Conservation (phyloP, 495 filamentous ascomycete species). For the Annulohypoxylon bovei region DNA sequence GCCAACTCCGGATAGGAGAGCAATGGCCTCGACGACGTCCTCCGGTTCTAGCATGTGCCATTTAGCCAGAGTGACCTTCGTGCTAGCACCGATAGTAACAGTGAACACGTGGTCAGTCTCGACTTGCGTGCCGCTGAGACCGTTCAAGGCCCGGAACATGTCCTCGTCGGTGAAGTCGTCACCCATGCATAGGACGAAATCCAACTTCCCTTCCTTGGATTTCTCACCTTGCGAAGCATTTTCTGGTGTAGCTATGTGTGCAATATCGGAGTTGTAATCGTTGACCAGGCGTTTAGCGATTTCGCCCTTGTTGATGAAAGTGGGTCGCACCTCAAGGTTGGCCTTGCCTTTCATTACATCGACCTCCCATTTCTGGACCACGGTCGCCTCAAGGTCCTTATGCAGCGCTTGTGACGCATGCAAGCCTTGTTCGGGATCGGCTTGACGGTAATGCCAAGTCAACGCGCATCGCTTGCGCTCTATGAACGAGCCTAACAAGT, state of each 20-base stretch:
- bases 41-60: constrained; percentile 88
- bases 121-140: constrained; percentile 61
- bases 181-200: constrained; percentile 88
- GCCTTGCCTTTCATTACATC: constrained; percentile 97
- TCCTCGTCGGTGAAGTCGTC: constrained; percentile 99
- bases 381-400: constrained; percentile 75
- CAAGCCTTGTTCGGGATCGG: constrained; percentile 82
- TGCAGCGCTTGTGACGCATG: constrained; percentile 81
- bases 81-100: constrained; percentile 86
- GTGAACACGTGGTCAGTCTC: constrained; percentile 75
- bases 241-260: constrained; percentile 24
- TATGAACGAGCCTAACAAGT: constrained; percentile 75
- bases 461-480: constrained; percentile 91
- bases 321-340: constrained; percentile 95
- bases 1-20: constrained; percentile 69
- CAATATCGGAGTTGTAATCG: constrained; percentile 63
- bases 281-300: constrained; percentile 82
- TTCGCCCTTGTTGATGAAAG: constrained; percentile 94
- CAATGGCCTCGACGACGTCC: constrained; percentile 84
- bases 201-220: constrained; percentile 59
- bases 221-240: constrained; percentile 15
- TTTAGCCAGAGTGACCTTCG: constrained; percentile 84
- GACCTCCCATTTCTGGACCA: constrained; percentile 81
- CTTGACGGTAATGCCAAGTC: constrained; percentile 96
- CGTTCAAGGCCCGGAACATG: constrained; percentile 75